Evolutionary conservation across 2,329 filamentous ascomycete genomes (phyloP).

Genomic region (Dryadomyces sulphureus): DNA sequence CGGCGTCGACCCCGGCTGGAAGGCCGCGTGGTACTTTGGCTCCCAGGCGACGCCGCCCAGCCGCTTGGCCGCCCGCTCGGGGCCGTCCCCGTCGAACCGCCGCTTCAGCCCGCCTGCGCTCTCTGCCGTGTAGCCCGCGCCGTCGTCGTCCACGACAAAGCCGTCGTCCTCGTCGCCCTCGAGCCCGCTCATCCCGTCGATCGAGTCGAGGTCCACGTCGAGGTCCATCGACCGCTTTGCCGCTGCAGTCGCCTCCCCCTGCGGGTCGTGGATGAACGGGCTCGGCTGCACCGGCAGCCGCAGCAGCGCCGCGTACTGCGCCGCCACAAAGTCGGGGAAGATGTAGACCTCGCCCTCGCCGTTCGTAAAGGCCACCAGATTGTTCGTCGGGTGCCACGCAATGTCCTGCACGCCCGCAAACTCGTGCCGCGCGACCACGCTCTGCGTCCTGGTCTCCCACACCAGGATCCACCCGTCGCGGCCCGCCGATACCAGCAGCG

Average conservation of each 20-base stretch:
- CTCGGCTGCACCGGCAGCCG: slow-evolving; percentile 53
- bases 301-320: slow-evolving; percentile 41
- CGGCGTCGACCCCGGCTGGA: slow-evolving; percentile 88
- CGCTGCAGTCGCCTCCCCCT: slow-evolving; percentile 33
- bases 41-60: slow-evolving; percentile 19
- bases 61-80: slow-evolving; percentile 30
- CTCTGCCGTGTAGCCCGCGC: slow-evolving; percentile 70
- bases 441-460: slow-evolving; percentile 86
- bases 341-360: slow-evolving; percentile 90
- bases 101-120: slow-evolving; percentile 37
- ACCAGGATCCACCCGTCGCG: slow-evolving; percentile 57
- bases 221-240: slow-evolving; percentile 1
- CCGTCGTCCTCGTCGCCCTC: slow-evolving; percentile 45
- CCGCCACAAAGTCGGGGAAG: slow-evolving; percentile 52
- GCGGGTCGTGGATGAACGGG: slow-evolving; percentile 72
- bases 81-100: slow-evolving; percentile 32
- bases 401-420: slow-evolving; percentile 76
- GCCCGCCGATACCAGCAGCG: slow-evolving; percentile 59
- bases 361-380: slow-evolving; percentile 82
- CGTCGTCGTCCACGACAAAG: slow-evolving; percentile 91
- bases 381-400: slow-evolving; percentile 80
- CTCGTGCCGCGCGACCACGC: slow-evolving; percentile 60
- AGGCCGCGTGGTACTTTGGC: slow-evolving; percentile 64
- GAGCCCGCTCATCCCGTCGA: slow-evolving; percentile 29
- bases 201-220: slow-evolving; percentile 1